Evolutionary conservation across 2,329 filamentous ascomycete genomes (phyloP).

Genomic region (Neoarthrinium moseri): DNA sequence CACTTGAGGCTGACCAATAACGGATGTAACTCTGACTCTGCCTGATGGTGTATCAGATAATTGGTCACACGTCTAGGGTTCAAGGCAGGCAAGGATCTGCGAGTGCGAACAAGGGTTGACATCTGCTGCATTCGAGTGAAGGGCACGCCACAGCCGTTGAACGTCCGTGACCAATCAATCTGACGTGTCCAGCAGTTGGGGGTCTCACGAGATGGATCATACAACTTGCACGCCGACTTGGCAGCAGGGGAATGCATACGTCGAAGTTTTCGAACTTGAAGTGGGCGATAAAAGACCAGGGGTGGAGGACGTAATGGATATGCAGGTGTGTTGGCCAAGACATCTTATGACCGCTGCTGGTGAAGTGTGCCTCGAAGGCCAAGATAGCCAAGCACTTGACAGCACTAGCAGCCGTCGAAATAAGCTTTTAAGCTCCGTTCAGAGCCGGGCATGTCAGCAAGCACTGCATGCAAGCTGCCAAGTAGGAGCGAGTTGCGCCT

Average conservation of each 20-base stretch:
- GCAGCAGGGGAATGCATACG: not conserved
- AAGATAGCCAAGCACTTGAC: slow-evolving; percentile 4
- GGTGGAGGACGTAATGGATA: not conserved
- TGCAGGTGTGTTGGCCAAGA: not conserved
- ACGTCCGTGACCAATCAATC: not conserved
- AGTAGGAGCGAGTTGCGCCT: not conserved
- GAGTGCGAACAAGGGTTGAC: not conserved
- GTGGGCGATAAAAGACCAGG: not conserved
- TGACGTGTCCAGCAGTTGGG: not conserved
- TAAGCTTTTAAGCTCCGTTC: slow-evolving; percentile 7
- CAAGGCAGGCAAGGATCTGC: slow-evolving; percentile 2
- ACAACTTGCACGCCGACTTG: not conserved
- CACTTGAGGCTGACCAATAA: no score
- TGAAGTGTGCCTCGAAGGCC: not conserved
- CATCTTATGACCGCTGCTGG: not conserved
- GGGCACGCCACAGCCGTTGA: not conserved
- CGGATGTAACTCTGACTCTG: no score
- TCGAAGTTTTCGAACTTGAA: not conserved
- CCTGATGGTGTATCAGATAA: no score
- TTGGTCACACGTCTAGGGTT: not conserved
- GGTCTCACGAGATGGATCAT: not conserved
- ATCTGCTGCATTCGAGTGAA: not conserved
- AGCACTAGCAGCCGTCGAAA: not conserved
- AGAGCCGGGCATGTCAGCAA: no score
- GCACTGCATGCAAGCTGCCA: not conserved